phyloP scores from a whole-genome alignment of 306 rosid species.

The Gastrolobium bilobum region DNA sequence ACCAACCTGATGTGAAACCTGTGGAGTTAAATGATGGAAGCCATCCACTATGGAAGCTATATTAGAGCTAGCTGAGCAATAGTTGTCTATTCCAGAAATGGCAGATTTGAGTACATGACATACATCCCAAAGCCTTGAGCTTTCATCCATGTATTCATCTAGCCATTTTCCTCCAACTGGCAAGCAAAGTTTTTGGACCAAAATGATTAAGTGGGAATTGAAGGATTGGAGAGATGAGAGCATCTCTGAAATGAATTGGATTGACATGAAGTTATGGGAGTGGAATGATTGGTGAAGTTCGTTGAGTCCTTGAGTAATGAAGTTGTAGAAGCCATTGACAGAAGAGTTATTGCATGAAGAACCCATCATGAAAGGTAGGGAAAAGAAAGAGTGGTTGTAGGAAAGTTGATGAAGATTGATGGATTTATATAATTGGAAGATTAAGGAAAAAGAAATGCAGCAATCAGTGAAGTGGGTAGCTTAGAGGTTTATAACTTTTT shows the following conservation, averaged over 20 bases:
- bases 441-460: slow-evolving; percentile 21
- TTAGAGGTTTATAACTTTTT: slow-evolving; percentile 54
- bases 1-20: slow-evolving; percentile 67
- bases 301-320: slow-evolving; percentile 63
- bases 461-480: slow-evolving; percentile 36
- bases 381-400: slow-evolving; percentile 31
- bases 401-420: slow-evolving; percentile 62
- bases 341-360: slow-evolving; percentile 66
- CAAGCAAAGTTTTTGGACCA: slow-evolving; percentile 71
- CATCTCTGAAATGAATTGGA: slow-evolving; percentile 65
- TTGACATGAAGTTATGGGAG: slow-evolving; percentile 69
- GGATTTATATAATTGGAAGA: slow-evolving; percentile 50
- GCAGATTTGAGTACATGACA: slow-evolving; percentile 71
- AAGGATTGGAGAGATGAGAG: slow-evolving; percentile 67
- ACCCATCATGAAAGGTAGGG: slow-evolving; percentile 54
- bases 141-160: slow-evolving; percentile 84
- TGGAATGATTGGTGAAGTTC: slow-evolving; percentile 57
- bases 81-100: slow-evolving; percentile 63
- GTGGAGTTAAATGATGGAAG: slow-evolving; percentile 56
- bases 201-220: slow-evolving; percentile 66
- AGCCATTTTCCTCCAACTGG: slow-evolving; percentile 86
- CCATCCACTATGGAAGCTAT: slow-evolving; percentile 58
- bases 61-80: slow-evolving; percentile 48
- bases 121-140: slow-evolving; percentile 79
- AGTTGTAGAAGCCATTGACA: slow-evolving; percentile 75